Evolutionary conservation across 768 basidiomycete species (phyloP).

Genomic region (Scleroderma citrinum): DNA sequence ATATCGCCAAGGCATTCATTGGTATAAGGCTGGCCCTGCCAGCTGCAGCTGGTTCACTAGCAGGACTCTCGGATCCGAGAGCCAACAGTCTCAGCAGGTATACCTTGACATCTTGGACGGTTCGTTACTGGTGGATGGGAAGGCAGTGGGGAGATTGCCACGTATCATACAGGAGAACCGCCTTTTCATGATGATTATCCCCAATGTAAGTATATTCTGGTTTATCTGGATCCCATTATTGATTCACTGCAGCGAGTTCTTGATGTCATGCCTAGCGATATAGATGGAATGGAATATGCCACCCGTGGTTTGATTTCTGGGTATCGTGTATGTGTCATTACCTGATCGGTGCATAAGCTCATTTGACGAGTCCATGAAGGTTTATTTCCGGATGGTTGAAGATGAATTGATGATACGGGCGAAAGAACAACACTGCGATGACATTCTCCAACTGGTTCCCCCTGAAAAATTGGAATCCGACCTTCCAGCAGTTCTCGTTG

Average conservation of each 20-base stretch:
- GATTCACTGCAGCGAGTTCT: too few relatives aligned
- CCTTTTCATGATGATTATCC: constrained; percentile 19
- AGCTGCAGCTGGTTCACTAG: too few relatives aligned
- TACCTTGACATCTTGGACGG: constrained; percentile 21
- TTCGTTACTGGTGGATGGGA: constrained; percentile 21
- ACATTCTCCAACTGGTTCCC: constrained; percentile 22
- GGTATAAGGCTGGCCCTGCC: constrained; percentile 8
- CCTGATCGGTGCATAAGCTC: neutral
- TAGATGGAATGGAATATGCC: too few relatives aligned
- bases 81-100: constrained; percentile 16
- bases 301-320: constrained; percentile 6
- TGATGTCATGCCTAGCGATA: too few relatives aligned
- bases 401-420: constrained; percentile 17
- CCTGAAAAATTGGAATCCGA: constrained; percentile 17
- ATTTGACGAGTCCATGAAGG: constrained; percentile 6
- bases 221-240: too few relatives aligned
- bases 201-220: constrained; percentile 11
- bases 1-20: constrained; percentile 15
- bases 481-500: too few relatives aligned
- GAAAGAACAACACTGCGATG: neutral
- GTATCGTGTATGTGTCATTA: constrained; percentile 4
- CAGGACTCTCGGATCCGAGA: constrained; percentile 8
- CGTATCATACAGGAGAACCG: too few relatives aligned
- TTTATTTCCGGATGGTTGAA: constrained; percentile 17
- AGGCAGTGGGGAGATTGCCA: too few relatives aligned